A percentile compares a stretch with the other conserved stretches of the same genome.
Evolutionary conservation across 768 basidiomycete species (phyloP).

Genomic region (Suillus subaureus): DNA sequence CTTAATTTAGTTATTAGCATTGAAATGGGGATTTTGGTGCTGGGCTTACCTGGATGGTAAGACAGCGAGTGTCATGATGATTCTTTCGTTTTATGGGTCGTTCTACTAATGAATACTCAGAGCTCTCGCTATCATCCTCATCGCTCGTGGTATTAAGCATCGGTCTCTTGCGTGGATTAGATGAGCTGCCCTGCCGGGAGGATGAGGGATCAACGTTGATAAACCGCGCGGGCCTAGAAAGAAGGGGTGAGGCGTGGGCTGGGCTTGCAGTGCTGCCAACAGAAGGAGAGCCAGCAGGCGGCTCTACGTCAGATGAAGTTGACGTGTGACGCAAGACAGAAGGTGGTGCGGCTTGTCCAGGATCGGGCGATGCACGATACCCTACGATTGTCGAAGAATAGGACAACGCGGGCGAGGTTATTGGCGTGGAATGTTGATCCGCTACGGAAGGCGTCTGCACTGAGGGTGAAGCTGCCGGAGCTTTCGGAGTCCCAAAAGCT

Average conservation of each 20-base stretch:
- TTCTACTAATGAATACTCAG: conserved; percentile 33
- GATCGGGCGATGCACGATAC: conserved; percentile 21
- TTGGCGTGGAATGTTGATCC: conserved; percentile 30
- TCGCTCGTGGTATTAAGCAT: conserved; percentile 38
- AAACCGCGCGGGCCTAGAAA: conserved; percentile 23
- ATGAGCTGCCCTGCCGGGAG: conserved; percentile 5
- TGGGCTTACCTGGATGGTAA: conserved; percentile 64
- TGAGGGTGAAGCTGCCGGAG: conserved; percentile 13
- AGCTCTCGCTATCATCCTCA: conserved; percentile 38
- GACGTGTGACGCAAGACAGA: not conserved
- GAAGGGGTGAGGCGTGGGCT: conserved; percentile 17
- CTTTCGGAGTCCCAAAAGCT: conserved; percentile 24
- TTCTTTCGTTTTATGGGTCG: conserved; percentile 49
- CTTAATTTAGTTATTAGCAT: conserved; percentile 34
- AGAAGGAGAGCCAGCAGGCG: conserved; percentile 12
- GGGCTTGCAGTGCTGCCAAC: conserved; percentile 12
- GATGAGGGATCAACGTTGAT: conserved; percentile 19
- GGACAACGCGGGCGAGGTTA: conserved; percentile 30
- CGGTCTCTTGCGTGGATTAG: conserved; percentile 32
- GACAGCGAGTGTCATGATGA: conserved; percentile 64
- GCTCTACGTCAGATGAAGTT: conserved; percentile 11
- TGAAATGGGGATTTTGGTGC: not conserved
- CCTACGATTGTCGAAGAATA: conserved; percentile 25
- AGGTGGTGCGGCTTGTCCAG: conserved; percentile 12
- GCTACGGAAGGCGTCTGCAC: not conserved